Evolutionary conservation across 805 yeast genomes (phyloP).

Genomic region (Schizosaccharomyces octosporus): DNA sequence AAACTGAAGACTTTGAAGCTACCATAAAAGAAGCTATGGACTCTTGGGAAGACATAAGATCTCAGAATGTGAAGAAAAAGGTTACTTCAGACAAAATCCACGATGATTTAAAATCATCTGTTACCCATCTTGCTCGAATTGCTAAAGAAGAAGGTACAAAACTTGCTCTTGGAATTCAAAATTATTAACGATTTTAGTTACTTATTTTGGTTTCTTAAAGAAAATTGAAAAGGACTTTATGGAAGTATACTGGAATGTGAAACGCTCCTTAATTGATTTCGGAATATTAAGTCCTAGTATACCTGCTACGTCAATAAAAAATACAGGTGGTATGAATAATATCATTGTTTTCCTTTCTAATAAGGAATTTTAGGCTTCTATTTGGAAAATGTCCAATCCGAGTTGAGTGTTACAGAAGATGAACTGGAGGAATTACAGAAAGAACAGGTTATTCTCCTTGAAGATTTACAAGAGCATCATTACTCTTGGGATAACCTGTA

Average conservation of each 20-base stretch:
- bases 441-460: constrained; percentile 5
- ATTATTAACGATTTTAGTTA: neutral
- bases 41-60: neutral
- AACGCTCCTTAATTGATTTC: neutral
- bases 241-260: neutral
- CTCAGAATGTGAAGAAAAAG: neutral
- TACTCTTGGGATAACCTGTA: constrained; percentile 43
- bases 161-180: neutral
- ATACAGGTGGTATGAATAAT: neutral
- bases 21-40: neutral
- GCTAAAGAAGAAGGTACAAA: too few relatives aligned
- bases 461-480: constrained; percentile 8
- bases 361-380: neutral
- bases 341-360: too few relatives aligned
- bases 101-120: neutral
- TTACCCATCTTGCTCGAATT: neutral
- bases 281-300: neutral
- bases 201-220: neutral
- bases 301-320: neutral
- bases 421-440: constrained; percentile 5
- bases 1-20: neutral
- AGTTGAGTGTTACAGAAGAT: constrained; percentile 2
- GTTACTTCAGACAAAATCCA: neutral
- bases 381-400: neutral
- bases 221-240: neutral